phyloP scores from a whole-genome alignment of 2,329 filamentous ascomycete genomes.

The Fusarium sp. region DNA sequence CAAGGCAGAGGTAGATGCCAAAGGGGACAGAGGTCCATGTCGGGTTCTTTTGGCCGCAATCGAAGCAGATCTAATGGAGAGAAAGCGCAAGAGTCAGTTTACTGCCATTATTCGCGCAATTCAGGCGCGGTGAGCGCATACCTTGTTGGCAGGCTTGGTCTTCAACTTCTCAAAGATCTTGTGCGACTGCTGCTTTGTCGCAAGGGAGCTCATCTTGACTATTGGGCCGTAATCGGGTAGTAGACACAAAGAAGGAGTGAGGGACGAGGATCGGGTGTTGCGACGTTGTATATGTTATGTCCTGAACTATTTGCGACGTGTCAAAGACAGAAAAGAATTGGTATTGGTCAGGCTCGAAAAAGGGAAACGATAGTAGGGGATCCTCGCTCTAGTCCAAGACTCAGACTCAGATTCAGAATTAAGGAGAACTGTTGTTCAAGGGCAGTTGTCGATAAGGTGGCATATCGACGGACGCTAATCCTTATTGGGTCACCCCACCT shows the following conservation, averaged over 20 bases:
- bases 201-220: conserved; percentile 72
- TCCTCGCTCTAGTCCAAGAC: conserved; percentile 26
- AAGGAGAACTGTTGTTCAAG: conserved; percentile 51
- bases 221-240: conserved; percentile 27
- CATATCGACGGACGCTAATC: conserved; percentile 55
- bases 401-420: conserved; percentile 37
- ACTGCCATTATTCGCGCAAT: neutral
- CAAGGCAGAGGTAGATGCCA: conserved; percentile 96
- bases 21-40: conserved; percentile 98
- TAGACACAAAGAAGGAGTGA: conserved; percentile 9
- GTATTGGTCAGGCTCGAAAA: conserved; percentile 31
- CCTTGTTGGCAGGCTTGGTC: conserved; percentile 94
- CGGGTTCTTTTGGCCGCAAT: conserved; percentile 96
- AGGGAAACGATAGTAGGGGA: conserved; percentile 21
- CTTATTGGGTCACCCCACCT: conserved; percentile 44
- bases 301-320: conserved; percentile 27
- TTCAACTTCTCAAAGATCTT: conserved; percentile 99
- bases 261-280: neutral
- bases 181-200: conserved; percentile 93
- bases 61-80: conserved; percentile 84
- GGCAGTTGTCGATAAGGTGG: conserved; percentile 54
- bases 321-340: conserved; percentile 32
- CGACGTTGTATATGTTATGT: conserved; percentile 1
- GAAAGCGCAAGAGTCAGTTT: conserved; percentile 19
- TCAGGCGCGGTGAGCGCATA: conserved; percentile 54